Conservation (phyloP, 2,329 filamentous ascomycete genomes). For the Huntiella decipiens region DNA sequence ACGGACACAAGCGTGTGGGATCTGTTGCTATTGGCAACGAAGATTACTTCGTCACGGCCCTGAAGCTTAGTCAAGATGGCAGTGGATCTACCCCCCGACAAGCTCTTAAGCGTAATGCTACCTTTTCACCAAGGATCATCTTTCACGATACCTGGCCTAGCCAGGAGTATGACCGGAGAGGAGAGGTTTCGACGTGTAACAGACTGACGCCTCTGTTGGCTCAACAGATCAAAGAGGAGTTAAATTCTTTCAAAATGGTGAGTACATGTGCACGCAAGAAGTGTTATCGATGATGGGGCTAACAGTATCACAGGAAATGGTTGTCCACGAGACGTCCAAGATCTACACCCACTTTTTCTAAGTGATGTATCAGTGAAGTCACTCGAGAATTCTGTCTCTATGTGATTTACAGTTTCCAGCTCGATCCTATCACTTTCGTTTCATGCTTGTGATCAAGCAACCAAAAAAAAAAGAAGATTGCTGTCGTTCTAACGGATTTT, state of each 20-base stretch:
- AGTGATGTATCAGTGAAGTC: constrained; percentile 20
- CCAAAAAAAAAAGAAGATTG: too few species aligned
- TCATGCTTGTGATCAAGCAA: too few species aligned
- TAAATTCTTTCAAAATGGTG: constrained; percentile 99
- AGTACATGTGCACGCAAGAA: constrained; percentile 16
- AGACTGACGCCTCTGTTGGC: constrained; percentile 89
- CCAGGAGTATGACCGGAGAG: constrained; percentile 86
- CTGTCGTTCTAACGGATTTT: too few species aligned
- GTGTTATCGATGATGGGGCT: background rate
- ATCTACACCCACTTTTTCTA: constrained; percentile 99
- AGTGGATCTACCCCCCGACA: constrained; percentile 67
- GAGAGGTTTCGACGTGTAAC: constrained; percentile 95
- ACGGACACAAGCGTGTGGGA: constrained; percentile 47
- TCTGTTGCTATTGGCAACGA: constrained; percentile 60
- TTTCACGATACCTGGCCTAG: constrained; percentile 95
- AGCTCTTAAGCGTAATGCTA: constrained; percentile 40
- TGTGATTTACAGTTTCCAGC: too few species aligned
- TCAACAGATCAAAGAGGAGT: constrained; percentile 97
- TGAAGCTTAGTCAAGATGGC: constrained; percentile 58
- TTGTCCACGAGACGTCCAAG: constrained; percentile 96
- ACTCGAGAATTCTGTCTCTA: too few species aligned
- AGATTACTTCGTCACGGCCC: constrained; percentile 72
- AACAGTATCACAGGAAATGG: constrained; percentile 61
- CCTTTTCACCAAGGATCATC: constrained; percentile 80
- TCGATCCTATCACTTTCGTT: too few species aligned